These are phyloP conservation scores for Drechslerella dactyloides DNA, from an alignment of 2,329 filamentous ascomycete species.

Conservation along the genomic window DNA sequence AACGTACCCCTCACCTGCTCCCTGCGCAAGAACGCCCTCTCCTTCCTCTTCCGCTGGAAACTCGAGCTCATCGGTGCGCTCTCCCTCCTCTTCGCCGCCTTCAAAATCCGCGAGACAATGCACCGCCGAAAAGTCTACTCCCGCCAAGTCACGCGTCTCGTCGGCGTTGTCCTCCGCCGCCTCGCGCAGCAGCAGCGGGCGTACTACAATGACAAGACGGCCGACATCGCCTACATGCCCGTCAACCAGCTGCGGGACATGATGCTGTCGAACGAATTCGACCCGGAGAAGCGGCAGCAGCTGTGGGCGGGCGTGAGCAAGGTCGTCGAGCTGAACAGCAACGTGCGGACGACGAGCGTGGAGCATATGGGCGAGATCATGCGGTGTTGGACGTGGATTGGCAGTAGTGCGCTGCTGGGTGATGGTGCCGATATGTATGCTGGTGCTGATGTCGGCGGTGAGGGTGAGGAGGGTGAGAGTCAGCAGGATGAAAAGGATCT, in stretches of 20 bases:
- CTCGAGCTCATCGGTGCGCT: conserved; percentile 66
- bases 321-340: conserved; percentile 92
- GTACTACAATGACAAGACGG: conserved; percentile 69
- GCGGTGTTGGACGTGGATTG: conserved; percentile 73
- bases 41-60: conserved; percentile 78
- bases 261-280: conserved; percentile 81
- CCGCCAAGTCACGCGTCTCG: conserved; percentile 65
- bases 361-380: conserved; percentile 68
- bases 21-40: conserved; percentile 65
- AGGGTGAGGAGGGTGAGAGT: conserved; percentile 23
- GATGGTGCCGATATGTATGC: conserved; percentile 28
- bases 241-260: conserved; percentile 91
- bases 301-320: conserved; percentile 83
- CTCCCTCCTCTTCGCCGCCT: conserved; percentile 25
- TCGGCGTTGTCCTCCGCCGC: conserved; percentile 81
- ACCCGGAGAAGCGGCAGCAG: conserved; percentile 73
- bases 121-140: conserved; percentile 64
- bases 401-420: conserved; percentile 60
- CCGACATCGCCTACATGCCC: conserved; percentile 75
- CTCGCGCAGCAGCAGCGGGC: conserved; percentile 82
- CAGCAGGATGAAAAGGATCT: conserved; percentile 40
- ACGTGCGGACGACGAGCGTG: conserved; percentile 78
- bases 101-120: conserved; percentile 65
- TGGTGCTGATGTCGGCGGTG: conserved; percentile 10
- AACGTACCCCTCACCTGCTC: conserved; percentile 84